Evolutionary conservation across 129 eudicot genomes (phyloP).

Genomic region (Pulicaria dysenterica): DNA sequence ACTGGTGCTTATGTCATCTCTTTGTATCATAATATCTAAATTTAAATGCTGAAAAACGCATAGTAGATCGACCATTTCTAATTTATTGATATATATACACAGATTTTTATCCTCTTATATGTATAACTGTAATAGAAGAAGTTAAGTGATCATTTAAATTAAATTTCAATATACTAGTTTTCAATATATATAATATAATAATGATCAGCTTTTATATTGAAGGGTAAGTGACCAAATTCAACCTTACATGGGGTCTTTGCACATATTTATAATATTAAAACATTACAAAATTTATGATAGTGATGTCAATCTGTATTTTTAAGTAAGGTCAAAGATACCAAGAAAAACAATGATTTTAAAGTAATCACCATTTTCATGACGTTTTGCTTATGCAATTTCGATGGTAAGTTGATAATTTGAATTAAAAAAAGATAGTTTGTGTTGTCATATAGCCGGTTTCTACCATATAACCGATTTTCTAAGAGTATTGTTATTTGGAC

Average conservation of each 20-base stretch:
- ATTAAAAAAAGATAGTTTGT: not conserved
- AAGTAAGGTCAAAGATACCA: not conserved
- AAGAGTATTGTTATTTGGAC: no score
- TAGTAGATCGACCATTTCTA: no score
- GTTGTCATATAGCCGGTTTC: conserved; percentile 20
- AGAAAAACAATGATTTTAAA: not conserved
- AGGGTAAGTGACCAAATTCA: conserved; percentile 23
- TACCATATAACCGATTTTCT: not conserved
- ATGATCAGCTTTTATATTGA: not conserved
- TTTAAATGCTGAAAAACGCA: no score
- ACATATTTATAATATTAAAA: not conserved
- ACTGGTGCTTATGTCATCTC: no score
- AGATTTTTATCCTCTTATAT: no score
- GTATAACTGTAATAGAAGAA: no score
- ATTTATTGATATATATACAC: no score
- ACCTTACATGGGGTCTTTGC: not conserved
- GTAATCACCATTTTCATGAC: not conserved
- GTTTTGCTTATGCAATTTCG: not conserved
- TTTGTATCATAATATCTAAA: no score
- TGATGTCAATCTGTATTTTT: conserved; percentile 5
- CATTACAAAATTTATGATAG: not conserved
- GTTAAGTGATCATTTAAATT: no score
- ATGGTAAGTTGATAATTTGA: not conserved
- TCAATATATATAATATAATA: not conserved
- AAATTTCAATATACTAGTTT: not conserved